These are phyloP conservation scores for Morella rubra DNA, from an alignment of 306 rosid genomes.

Conservation along the genomic window DNA sequence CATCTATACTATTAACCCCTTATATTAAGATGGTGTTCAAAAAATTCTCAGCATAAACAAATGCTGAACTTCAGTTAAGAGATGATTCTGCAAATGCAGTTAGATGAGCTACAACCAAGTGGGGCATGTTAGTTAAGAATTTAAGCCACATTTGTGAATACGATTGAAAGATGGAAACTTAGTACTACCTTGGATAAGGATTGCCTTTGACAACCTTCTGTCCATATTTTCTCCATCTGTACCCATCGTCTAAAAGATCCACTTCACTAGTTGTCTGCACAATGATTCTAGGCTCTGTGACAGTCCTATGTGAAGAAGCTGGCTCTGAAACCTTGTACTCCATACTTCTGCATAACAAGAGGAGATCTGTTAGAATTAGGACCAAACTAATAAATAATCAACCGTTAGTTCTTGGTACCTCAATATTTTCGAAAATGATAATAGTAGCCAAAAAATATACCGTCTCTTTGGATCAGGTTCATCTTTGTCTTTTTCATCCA, in stretches of 20 bases:
- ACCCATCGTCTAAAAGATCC: slow-evolving; percentile 85
- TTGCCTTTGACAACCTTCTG: slow-evolving; percentile 86
- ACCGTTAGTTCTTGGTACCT: background rate
- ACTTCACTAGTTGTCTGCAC: slow-evolving; percentile 91
- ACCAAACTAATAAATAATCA: slow-evolving; percentile 18
- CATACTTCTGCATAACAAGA: slow-evolving; percentile 46
- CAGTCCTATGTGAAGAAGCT: slow-evolving; percentile 64
- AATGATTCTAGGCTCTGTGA: slow-evolving; percentile 75
- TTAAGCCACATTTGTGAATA: background rate
- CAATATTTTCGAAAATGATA: background rate
- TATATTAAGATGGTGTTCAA: background rate
- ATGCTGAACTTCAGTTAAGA: background rate
- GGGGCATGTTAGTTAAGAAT: background rate
- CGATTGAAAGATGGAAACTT: slow-evolving; percentile 23
- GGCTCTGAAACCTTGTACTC: slow-evolving; percentile 49
- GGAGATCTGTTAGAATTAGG: background rate
- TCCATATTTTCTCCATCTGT: slow-evolving; percentile 85
- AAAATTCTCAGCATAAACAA: background rate
- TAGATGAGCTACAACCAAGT: background rate
- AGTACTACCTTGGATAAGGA: slow-evolving; percentile 74
- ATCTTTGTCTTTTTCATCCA: slow-evolving; percentile 47
- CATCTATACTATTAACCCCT: background rate
- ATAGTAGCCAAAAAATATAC: slow-evolving; percentile 27
- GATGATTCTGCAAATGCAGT: background rate
- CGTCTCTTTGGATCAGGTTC: slow-evolving; percentile 75